phyloP scores from a whole-genome alignment of 768 basidiomycete species.

The Suillus decipiens region DNA sequence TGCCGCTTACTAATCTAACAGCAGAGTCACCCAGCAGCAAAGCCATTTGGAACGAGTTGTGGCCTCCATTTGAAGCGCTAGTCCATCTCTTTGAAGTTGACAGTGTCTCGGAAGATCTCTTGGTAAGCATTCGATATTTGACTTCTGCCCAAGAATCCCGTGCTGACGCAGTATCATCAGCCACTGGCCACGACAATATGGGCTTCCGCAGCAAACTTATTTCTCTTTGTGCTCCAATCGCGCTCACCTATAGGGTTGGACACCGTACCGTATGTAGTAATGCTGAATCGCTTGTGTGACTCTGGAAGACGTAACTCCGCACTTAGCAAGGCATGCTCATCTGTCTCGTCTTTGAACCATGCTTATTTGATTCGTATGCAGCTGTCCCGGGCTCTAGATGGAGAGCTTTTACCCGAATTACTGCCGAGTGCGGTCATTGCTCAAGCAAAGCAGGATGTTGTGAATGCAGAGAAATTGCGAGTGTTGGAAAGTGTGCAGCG shows the following conservation, averaged over 20 bases:
- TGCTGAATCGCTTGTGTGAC: constrained; percentile 51
- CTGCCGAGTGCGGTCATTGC: constrained; percentile 49
- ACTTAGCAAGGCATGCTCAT: constrained; percentile 47
- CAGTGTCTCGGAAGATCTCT: constrained; percentile 40
- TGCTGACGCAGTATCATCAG: constrained; percentile 34
- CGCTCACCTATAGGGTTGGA: constrained; percentile 57
- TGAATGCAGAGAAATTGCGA: constrained; percentile 71
- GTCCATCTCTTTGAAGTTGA: constrained; percentile 52
- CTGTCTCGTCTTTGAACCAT: not conserved
- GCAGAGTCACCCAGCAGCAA: constrained; percentile 22
- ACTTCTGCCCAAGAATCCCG: not conserved
- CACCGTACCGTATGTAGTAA: constrained; percentile 48
- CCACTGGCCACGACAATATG: constrained; percentile 54
- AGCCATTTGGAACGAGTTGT: constrained; percentile 74
- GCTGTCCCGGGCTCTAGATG: constrained; percentile 55
- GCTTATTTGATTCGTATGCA: constrained; percentile 25
- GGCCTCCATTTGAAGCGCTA: constrained; percentile 67
- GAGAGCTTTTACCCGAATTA: constrained; percentile 51
- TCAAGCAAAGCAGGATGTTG: constrained; percentile 62
- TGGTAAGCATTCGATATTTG: constrained; percentile 3
- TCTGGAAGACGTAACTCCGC: constrained; percentile 50
- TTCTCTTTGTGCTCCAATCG: constrained; percentile 60
- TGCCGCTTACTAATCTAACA: constrained; percentile 4
- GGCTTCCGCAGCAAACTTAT: constrained; percentile 64
- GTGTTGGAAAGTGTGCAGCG: constrained; percentile 45